Base-by-base conservation (phyloP, 176 grass and related monocot species). In the Aegilops bicornis region DNA sequence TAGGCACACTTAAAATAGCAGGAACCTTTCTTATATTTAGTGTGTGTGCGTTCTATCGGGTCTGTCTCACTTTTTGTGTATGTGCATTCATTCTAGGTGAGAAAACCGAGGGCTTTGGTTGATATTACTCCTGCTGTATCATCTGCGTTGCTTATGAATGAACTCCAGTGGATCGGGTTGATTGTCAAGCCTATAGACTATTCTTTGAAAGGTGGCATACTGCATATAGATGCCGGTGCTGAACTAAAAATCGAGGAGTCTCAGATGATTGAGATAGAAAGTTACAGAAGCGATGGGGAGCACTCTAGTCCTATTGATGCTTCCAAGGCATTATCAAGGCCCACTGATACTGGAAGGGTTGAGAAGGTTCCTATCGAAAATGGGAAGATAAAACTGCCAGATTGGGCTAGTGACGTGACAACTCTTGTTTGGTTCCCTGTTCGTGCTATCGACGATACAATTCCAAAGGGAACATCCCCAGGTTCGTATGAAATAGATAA, bases 341-440 rank as follows among this genome's bases (percentile, higher is more conserved):
- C 75, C 66, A 35, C 12, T 48, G 74, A 77, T 83, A 43, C 79
- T 92, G 56, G 73, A 82, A 70, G 73, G 76, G 90, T 85, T 90
- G 89, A 93, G 70, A 88, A 93, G 89, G 80, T 99, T 22, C 52
- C 73, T 36, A 91, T 99, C 66, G 83, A 95, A 87, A 91, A 89
- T 74, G 97, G 97, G 52, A 96, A 97, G 87, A 88, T 95, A 88
- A 87, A 84, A 72, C 81, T 99, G 64, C 97, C 97, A 83, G 94
- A 97, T 87, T 99, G 92, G 97, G 83, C 94, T 71, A 93, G 92
- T 77, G 89, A 99, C 75, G 87, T 82, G 83, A 93, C 79, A 83
- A 93, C 92, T 79, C 82, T 94, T 82, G 87, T 99, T 72, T 97
- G 97, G 97, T 97, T 97, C 91, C 97, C 97, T 91, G 90, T 97